Conservation (phyloP, 2,329 filamentous ascomycete genomes). For the Fusarium chlamydosporum region DNA sequence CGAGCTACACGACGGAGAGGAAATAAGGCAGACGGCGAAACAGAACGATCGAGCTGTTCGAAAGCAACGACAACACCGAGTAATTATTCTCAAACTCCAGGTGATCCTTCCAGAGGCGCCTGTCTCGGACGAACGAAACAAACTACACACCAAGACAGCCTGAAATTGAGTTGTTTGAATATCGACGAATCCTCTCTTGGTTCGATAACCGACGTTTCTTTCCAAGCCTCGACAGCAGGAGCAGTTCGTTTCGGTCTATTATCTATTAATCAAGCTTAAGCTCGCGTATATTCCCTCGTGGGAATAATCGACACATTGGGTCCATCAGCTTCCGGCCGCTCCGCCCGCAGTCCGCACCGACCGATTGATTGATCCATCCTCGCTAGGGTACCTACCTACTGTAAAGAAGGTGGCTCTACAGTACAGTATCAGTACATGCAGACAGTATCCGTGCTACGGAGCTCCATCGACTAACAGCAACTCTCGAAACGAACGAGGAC, state of each 20-base stretch:
- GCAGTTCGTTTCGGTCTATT: slow-evolving; percentile 23
- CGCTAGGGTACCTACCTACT: slow-evolving; percentile 36
- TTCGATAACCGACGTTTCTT: slow-evolving; percentile 6
- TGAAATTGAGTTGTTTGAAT: slow-evolving; percentile 27
- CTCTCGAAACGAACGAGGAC: slow-evolving; percentile 30
- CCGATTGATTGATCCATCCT: slow-evolving; percentile 33
- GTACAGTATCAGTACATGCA: slow-evolving; percentile 6
- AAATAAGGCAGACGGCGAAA: slow-evolving; percentile 24
- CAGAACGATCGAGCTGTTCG: slow-evolving; percentile 22
- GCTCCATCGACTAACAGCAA: slow-evolving; percentile 27
- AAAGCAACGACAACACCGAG: slow-evolving; percentile 19
- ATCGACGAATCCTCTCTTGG: slow-evolving; percentile 11
- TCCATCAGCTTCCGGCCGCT: slow-evolving; percentile 39
- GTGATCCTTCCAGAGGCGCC: slow-evolving; percentile 13
- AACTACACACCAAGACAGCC: slow-evolving; percentile 9
- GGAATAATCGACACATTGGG: slow-evolving; percentile 33
- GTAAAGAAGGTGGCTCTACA: background rate
- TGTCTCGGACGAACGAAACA: slow-evolving; percentile 24
- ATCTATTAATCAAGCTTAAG: slow-evolving; percentile 34
- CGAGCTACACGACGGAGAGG: slow-evolving; percentile 16
- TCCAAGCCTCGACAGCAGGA: slow-evolving; percentile 11
- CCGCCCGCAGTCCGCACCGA: slow-evolving; percentile 14
- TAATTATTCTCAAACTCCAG: slow-evolving; percentile 31
- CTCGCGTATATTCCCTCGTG: slow-evolving; percentile 31
- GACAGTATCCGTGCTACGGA: slow-evolving; percentile 3